A percentile compares a stretch with the other conserved stretches of the same genome.
These are phyloP conservation scores for Breynia disticha DNA, from an alignment of 441 rosid species.

Conservation along the genomic window DNA sequence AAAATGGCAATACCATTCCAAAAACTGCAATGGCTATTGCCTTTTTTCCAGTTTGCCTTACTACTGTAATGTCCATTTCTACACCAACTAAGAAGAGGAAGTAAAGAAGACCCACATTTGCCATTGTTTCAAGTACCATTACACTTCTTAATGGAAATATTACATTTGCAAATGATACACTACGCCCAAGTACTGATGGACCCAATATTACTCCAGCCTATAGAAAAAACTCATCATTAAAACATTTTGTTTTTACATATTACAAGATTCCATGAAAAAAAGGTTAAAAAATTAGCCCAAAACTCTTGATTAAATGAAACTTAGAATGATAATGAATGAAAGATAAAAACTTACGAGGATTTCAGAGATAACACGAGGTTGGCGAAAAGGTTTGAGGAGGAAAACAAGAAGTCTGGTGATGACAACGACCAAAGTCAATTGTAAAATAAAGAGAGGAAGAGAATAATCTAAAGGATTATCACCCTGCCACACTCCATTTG, in stretches of 20 bases:
- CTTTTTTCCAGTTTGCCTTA: constrained; percentile 53
- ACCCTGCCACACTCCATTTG: constrained; percentile 97
- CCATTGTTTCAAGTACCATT: constrained; percentile 97
- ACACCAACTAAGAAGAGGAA: constrained; percentile 89
- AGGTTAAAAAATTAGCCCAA: too few relatives aligned
- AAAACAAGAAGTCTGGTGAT: constrained; percentile 63
- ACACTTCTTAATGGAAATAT: constrained; percentile 82
- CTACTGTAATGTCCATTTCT: constrained; percentile 79
- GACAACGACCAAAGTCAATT: constrained; percentile 62
- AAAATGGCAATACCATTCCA: constrained; percentile 84
- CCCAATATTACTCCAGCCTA: constrained; percentile 88
- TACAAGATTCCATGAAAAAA: background rate
- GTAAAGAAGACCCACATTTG: constrained; percentile 84
- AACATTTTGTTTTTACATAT: too few relatives aligned
- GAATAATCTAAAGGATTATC: constrained; percentile 88
- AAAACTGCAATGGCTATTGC: constrained; percentile 53
- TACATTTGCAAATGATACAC: constrained; percentile 22
- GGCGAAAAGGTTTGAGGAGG: constrained; percentile 75
- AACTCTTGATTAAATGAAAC: too few relatives aligned
- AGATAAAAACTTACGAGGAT: constrained; percentile 43
- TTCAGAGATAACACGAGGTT: constrained; percentile 86
- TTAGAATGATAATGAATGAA: too few relatives aligned
- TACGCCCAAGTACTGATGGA: constrained; percentile 69
- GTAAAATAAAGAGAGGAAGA: constrained; percentile 88
- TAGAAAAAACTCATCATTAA: too few relatives aligned